Evolutionary conservation across 345 rosid genomes (phyloP), one percentile per base, ranked within the genome.

Genomic region (Melaleuca quinquenervia): DNA sequence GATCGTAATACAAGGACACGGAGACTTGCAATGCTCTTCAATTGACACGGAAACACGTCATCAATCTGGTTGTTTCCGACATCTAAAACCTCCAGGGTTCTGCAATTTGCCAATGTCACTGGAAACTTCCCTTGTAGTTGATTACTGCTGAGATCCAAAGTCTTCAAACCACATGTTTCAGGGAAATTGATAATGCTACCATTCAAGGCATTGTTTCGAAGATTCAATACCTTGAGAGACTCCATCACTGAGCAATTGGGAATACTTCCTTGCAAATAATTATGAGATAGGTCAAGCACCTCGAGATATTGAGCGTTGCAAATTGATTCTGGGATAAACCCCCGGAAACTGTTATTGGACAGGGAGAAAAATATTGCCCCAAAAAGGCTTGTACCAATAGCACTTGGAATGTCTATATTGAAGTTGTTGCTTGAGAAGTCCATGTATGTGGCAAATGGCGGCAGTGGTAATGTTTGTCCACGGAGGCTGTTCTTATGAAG

Each of bases 1-100:
- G 89, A 87, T 27, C 93, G 90, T 83, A 93, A 64, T 75, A 89
- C 89, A 6, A 91, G 92, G 32, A 90, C 90, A 14, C 83, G 87
- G 78, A 93, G 83, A 0, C 22, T 27, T 8, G 89, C 48, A n/a
- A 82, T 50, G 13, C 9, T 82, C 54, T 86, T 84, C 88, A 92
- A 29, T 49, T 82, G 78, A 20, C 91, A 90, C 8, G 94, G 95
- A 75, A 88, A 91, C 1, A 0, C 45, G 41, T 88, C 93, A 3
- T 75, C 82, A 3, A 93, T 78, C 36, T 58, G 84, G 52, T 91
- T 93, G 85, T 87, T n/a, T n/a, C n/a, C n/a, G n/a, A n/a, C n/a
- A n/a, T n/a, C n/a, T n/a, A n/a, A n/a, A n/a, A n/a, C n/a, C n/a
- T n/a, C n/a, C n/a, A n/a, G n/a, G n/a, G n/a, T n/a, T n/a, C n/a